Conservation (phyloP, 257 asterid genomes). For the Nicotiana benthamiana region DNA sequence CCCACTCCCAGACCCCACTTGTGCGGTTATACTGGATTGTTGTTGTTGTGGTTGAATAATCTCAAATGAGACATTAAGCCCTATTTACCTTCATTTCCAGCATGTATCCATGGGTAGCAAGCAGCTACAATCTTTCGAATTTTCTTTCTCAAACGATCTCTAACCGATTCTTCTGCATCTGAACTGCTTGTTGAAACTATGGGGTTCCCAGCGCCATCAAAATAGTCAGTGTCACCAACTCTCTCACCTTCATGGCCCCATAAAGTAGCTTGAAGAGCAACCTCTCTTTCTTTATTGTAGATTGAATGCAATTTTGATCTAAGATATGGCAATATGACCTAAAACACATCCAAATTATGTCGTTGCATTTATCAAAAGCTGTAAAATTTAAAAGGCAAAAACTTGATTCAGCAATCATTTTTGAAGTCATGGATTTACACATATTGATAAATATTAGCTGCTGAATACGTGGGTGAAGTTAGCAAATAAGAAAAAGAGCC, state of each 20-base stretch:
- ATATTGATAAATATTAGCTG: neutral
- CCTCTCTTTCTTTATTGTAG: slow-evolving; percentile 88
- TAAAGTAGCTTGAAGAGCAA: slow-evolving; percentile 86
- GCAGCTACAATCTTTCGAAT: slow-evolving; percentile 54
- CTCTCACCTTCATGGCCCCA: slow-evolving; percentile 84
- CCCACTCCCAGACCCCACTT: no score
- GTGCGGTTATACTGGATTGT: no score
- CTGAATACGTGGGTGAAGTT: neutral
- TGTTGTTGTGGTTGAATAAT: neutral
- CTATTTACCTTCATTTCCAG: slow-evolving; percentile 82
- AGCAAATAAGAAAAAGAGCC: neutral
- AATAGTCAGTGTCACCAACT: slow-evolving; percentile 37
- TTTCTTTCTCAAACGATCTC: slow-evolving; percentile 47
- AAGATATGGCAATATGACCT: slow-evolving; percentile 85
- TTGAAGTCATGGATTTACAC: neutral
- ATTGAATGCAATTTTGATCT: slow-evolving; percentile 78
- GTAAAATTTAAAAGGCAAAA: neutral
- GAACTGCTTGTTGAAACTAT: slow-evolving; percentile 36
- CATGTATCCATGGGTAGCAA: slow-evolving; percentile 96
- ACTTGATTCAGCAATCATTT: neutral
- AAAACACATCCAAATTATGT: slow-evolving; percentile 8
- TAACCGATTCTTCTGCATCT: slow-evolving; percentile 39
- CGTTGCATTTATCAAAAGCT: neutral
- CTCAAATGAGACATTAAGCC: neutral
- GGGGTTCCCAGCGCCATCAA: slow-evolving; percentile 33